These are phyloP conservation scores for Melampsora abietis-canadensis DNA, from an alignment of 1,284 basidiomycete species.

Conservation along the genomic window DNA sequence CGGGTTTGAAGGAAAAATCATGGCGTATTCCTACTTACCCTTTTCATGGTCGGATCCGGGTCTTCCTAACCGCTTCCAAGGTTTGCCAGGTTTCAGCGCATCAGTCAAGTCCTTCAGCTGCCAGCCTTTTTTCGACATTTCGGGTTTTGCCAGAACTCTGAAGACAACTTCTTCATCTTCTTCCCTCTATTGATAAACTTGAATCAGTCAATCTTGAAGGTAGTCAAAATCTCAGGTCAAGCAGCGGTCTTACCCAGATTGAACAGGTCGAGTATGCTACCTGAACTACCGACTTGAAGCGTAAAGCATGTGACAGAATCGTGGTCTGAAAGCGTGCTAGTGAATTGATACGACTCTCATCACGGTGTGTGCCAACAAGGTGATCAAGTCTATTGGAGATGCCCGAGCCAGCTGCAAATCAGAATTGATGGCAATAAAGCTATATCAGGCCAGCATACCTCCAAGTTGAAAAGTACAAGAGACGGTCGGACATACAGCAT, in stretches of 20 bases:
- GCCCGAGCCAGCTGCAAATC: conserved; percentile 49
- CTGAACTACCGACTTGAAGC: conserved; percentile 61
- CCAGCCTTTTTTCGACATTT: conserved; percentile 64
- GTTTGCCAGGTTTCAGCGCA: conserved; percentile 57
- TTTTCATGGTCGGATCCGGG: background rate
- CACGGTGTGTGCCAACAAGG: conserved; percentile 54
- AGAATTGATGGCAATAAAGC: conserved; percentile 4
- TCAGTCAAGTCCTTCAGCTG: conserved; percentile 63
- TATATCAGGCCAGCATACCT: conserved; percentile 25
- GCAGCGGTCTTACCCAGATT: conserved; percentile 18
- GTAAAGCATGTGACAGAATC: conserved; percentile 93
- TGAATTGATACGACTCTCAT: conserved; percentile 69
- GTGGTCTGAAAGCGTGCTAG: conserved; percentile 82
- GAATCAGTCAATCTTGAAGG: background rate
- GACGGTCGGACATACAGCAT: conserved; percentile 57
- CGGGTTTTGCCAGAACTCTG: conserved; percentile 67
- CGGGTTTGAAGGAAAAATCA: conserved; percentile 55
- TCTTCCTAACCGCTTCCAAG: conserved; percentile 19
- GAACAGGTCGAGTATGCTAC: conserved; percentile 42
- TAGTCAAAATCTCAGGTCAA: background rate
- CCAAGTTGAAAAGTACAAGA: background rate
- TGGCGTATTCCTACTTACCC: conserved; percentile 54
- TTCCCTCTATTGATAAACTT: conserved; percentile 60
- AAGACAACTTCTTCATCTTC: conserved; percentile 86
- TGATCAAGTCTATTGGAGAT: conserved; percentile 50